phyloP scores from a whole-genome alignment of 257 asterid species.

The Penstemon eatonii region DNA sequence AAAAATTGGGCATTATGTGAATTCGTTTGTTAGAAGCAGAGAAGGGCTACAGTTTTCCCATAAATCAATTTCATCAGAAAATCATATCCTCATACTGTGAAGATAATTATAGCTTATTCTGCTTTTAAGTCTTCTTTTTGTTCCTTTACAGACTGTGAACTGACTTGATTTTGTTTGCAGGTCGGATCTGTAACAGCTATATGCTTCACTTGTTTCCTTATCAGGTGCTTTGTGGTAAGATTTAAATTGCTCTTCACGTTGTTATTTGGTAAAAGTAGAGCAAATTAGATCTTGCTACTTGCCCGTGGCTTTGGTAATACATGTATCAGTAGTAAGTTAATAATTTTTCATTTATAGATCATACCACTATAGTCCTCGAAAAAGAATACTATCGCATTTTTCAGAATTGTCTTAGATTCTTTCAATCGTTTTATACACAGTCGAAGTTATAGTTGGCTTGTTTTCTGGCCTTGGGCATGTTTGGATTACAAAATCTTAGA shows the following conservation, averaged over 20 bases:
- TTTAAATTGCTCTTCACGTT: slow-evolving; percentile 26
- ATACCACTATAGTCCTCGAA: background rate
- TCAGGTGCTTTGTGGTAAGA: slow-evolving; percentile 88
- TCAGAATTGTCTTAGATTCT: too few species aligned
- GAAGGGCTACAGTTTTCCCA: too few species aligned
- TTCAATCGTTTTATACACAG: too few species aligned
- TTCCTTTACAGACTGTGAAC: slow-evolving; percentile 10
- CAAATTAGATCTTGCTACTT: background rate
- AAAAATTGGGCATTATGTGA: too few species aligned
- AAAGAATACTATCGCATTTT: too few species aligned
- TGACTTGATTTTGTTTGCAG: slow-evolving; percentile 42
- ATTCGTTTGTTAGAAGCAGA: too few species aligned
- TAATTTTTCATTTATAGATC: background rate
- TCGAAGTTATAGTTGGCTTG: too few species aligned
- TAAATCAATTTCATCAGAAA: too few species aligned
- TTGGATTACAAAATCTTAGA: background rate
- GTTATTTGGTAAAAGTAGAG: background rate
- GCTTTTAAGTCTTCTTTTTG: too few species aligned
- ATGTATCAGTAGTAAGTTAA: background rate
- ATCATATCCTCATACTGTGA: too few species aligned
- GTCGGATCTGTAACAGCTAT: slow-evolving; percentile 95
- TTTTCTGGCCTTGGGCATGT: background rate
- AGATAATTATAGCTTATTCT: background rate
- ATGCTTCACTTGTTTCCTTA: slow-evolving; percentile 87
- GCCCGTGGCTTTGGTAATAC: background rate